A percentile compares a stretch with the other conserved stretches of the same genome.
Evolutionary conservation across 331 rosid species (phyloP).

Genomic region (Malus hybrid): DNA sequence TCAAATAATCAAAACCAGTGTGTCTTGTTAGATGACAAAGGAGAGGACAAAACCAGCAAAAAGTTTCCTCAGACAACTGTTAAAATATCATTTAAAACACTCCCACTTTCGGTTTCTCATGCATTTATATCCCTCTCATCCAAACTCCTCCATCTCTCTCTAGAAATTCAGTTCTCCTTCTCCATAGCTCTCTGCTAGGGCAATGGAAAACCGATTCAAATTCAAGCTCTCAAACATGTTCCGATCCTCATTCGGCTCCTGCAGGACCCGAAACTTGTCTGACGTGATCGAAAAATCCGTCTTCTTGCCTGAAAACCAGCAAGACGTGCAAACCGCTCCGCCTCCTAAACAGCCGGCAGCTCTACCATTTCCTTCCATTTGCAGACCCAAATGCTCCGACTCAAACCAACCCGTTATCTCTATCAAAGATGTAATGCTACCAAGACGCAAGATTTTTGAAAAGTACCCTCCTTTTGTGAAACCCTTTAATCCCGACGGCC

Average conservation of each 20-base stretch:
- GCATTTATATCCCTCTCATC: constrained; percentile 24
- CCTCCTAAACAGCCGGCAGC: constrained; percentile 8
- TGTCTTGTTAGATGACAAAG: constrained; percentile 15
- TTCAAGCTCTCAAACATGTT: constrained; percentile 76
- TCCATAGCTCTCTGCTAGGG: not conserved
- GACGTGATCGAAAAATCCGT: constrained; percentile 60
- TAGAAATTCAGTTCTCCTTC: not conserved
- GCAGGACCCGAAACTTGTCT: constrained; percentile 55
- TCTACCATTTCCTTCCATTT: constrained; percentile 34
- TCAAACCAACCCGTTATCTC: constrained; percentile 17
- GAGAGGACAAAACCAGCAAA: constrained; percentile 27
- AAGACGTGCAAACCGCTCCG: constrained; percentile 11
- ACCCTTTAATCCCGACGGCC: not conserved
- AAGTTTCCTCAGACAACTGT: constrained; percentile 15
- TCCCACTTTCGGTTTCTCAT: constrained; percentile 32
- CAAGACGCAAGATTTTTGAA: constrained; percentile 43
- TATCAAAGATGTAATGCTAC: constrained; percentile 32
- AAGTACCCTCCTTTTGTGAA: constrained; percentile 32
- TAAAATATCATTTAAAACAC: constrained; percentile 16
- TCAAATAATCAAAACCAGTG: not conserved
- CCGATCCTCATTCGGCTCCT: constrained; percentile 70
- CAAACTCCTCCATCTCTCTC: constrained; percentile 5
- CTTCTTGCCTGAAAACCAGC: constrained; percentile 26
- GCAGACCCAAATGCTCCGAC: constrained; percentile 31
- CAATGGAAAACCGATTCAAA: constrained; percentile 70